Evolutionary conservation across 75 land plant genomes (phyloP), one percentile per base, ranked within the genome.

Genomic region (Pinus taeda): DNA sequence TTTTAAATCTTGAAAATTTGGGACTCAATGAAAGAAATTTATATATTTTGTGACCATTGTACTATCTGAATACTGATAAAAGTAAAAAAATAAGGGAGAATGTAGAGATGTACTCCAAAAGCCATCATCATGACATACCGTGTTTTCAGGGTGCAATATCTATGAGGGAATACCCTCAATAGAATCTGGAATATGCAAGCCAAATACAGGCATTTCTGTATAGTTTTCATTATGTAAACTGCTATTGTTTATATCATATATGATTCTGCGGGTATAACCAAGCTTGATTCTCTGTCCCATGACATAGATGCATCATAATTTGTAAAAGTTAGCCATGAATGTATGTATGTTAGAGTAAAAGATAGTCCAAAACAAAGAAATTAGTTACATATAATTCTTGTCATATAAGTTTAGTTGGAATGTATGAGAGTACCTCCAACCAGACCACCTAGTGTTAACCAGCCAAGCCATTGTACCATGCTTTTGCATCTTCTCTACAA

Each of bases 401-500:
- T 4, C 55, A 29, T 4, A 21, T 58, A 17, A 18, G 22, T 20
- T 15, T n/a, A 37, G 17, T 33, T 24, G 30, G 18, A 24, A 60
- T 6, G 20, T 8, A 76, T n/a, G 3, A 60, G 12, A 6, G 15
- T 26, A 79, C 80, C 80, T 79, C 37, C 80, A 79, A 33, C 80
- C 80, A 15, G 79, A 77, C 80, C 80, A 79, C 29, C 80, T 79
- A 30, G 80, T 79, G 53, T 79, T 79, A 53, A 79, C 79, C 7
- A 79, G 65, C 80, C 80, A 79, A n/a, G 57, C 80, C 22, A 79
- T 79, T 42, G 80, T 80, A 45, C 80, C 80, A 39, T 79, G 61
- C 15, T 76, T 79, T 57, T 77, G n/a, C 80, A 79, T 79, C 62
- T 33, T 79, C 22, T 79, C 79, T 22, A 79, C 80, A 14, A 79